A percentile compares a stretch with the other conserved stretches of the same genome.
These are phyloP conservation scores for Tetradesmus lagerheimii DNA, from an alignment of 139 green algal genomes.

Conservation along the genomic window DNA sequence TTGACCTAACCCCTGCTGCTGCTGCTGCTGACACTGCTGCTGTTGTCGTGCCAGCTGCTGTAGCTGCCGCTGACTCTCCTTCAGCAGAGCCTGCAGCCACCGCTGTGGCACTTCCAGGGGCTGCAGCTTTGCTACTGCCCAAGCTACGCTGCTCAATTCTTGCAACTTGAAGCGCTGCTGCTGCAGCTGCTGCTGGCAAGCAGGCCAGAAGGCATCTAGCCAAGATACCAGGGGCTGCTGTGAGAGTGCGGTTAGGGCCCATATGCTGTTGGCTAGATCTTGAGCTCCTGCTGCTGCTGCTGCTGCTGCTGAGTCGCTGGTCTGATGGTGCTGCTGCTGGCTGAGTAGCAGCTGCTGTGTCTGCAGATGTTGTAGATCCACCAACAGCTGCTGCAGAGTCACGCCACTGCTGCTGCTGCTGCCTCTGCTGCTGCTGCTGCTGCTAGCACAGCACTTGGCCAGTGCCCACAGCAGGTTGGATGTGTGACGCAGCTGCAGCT, in stretches of 20 bases:
- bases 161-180: conserved; percentile 34
- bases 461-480: conserved; percentile 47
- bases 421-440: conserved; percentile 27
- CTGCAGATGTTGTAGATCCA: background rate
- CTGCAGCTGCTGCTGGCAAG: conserved; percentile 49
- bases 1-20: conserved; percentile 24
- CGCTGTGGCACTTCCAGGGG: background rate
- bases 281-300: conserved; percentile 27
- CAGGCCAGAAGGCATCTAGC: conserved; percentile 22
- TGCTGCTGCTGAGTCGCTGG: conserved; percentile 8
- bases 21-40: background rate
- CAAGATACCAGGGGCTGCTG: conserved; percentile 5
- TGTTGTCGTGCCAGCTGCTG: conserved; percentile 19
- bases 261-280: conserved; percentile 60
- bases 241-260: conserved; percentile 50
- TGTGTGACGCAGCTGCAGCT: conserved; percentile 6
- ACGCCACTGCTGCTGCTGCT: background rate
- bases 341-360: background rate
- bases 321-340: conserved; percentile 29
- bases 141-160: conserved; percentile 55
- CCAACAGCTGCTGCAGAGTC: background rate
- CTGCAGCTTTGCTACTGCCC: conserved; percentile 40
- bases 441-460: background rate
- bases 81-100: conserved; percentile 28
- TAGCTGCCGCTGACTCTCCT: conserved; percentile 29